phyloP scores from a whole-genome alignment of 768 basidiomycete genomes.

The Sporobolomyces phaffii region DNA sequence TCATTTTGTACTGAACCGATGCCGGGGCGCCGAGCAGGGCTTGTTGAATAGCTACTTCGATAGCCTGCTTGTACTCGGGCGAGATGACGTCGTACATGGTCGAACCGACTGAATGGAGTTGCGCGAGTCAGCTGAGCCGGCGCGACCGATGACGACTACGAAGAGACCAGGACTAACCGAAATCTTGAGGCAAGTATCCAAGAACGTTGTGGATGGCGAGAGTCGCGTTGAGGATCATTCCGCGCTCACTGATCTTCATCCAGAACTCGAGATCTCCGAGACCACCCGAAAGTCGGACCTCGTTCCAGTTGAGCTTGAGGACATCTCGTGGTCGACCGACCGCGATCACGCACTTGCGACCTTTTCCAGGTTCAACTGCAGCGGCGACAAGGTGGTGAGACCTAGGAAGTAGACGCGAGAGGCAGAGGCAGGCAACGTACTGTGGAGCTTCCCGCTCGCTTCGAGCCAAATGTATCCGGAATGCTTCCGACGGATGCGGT shows the following conservation, averaged over 20 bases:
- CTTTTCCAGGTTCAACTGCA: slow-evolving; percentile 54
- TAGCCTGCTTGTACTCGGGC: slow-evolving; percentile 31
- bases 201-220: slow-evolving; percentile 45
- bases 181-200: slow-evolving; percentile 41
- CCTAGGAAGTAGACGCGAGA: not conserved
- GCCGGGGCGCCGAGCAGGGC: slow-evolving; percentile 43
- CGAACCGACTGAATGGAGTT: slow-evolving; percentile 33
- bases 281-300: slow-evolving; percentile 56
- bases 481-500: slow-evolving; percentile 66
- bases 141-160: not conserved
- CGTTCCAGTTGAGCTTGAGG: slow-evolving; percentile 54
- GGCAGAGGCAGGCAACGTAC: slow-evolving; percentile 1
- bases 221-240: slow-evolving; percentile 48
- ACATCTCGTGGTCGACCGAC: slow-evolving; percentile 62
- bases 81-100: slow-evolving; percentile 44
- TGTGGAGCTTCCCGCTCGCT: slow-evolving; percentile 72
- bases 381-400: not conserved
- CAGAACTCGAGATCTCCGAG: slow-evolving; percentile 49
- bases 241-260: slow-evolving; percentile 48
- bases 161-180: slow-evolving; percentile 15
- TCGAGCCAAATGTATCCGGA: slow-evolving; percentile 81
- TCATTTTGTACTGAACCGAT: slow-evolving; percentile 46
- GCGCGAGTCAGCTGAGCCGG: not conserved
- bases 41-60: slow-evolving; percentile 40
- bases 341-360: slow-evolving; percentile 65